A percentile compares a stretch with the other conserved stretches of the same genome.
Conservation (phyloP, 2,329 filamentous ascomycete species). For the Keithomyces neogunnii region DNA sequence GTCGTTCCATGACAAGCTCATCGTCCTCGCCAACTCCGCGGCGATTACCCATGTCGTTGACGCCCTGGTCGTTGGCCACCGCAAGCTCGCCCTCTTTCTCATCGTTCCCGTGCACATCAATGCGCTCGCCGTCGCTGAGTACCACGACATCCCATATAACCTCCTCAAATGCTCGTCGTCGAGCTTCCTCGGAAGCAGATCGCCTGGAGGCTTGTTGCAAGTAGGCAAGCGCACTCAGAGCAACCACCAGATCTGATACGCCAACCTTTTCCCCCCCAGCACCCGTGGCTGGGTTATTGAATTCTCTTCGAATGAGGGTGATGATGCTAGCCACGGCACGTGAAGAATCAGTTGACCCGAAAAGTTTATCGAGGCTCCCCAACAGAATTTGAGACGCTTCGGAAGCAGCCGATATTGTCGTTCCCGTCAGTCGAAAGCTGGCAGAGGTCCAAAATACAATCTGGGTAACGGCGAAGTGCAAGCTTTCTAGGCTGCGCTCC, state of each 20-base stretch:
- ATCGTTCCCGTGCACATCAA: conserved; percentile 37
- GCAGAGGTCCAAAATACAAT: conserved; percentile 54
- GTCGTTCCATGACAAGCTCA: conserved; percentile 33
- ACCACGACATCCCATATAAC: conserved; percentile 61
- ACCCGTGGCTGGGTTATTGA: conserved; percentile 54
- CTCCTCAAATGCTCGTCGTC: conserved; percentile 41
- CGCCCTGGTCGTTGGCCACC: background rate
- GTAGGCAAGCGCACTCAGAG: conserved; percentile 52
- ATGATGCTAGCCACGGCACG: conserved; percentile 60
- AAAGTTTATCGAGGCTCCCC: conserved; percentile 52
- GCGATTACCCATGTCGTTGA: background rate
- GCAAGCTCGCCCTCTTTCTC: conserved; percentile 10
- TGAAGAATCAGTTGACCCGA: conserved; percentile 62
- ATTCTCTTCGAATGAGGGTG: conserved; percentile 54
- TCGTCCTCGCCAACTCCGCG: conserved; percentile 20
- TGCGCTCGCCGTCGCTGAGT: conserved; percentile 46
- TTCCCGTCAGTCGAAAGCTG: conserved; percentile 49
- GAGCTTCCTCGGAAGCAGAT: conserved; percentile 39
- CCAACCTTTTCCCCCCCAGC: conserved; percentile 50
- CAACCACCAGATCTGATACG: conserved; percentile 52
- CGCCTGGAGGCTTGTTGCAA: conserved; percentile 49
- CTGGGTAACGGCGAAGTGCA: conserved; percentile 49
- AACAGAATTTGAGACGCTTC: conserved; percentile 50
- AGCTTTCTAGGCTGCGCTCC: conserved; percentile 45
- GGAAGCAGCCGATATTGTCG: conserved; percentile 44